Percentiles rank a stretch among this genome's conserved stretches.
These are phyloP conservation scores for Periconia digitata DNA, from an alignment of 2,329 filamentous ascomycete genomes.

Conservation along the genomic window DNA sequence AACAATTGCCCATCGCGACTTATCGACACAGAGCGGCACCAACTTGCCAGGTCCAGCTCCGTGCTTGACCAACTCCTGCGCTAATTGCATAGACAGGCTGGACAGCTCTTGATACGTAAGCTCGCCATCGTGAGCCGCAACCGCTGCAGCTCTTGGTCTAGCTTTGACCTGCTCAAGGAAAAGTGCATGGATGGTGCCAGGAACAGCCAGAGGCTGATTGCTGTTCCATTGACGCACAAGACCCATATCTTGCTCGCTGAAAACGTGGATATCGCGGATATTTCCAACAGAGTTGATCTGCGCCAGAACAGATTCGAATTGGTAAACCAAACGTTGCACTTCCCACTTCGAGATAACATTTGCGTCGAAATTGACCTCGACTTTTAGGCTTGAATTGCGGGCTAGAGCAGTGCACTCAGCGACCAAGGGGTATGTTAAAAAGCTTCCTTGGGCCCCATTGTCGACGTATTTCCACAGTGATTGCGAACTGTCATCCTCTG, in stretches of 20 bases:
- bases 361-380: constrained; percentile 30
- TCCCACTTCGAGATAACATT: constrained; percentile 31
- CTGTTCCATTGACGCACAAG: constrained; percentile 28
- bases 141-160: constrained; percentile 22
- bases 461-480: constrained; percentile 32
- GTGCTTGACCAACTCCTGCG: constrained; percentile 29
- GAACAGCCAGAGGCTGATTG: constrained; percentile 18
- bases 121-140: constrained; percentile 33
- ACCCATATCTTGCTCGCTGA: constrained; percentile 30
- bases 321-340: constrained; percentile 30
- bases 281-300: constrained; percentile 26
- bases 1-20: constrained; percentile 41
- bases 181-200: constrained; percentile 28
- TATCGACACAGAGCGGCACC: constrained; percentile 40
- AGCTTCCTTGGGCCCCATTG: constrained; percentile 29
- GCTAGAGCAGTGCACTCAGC: constrained; percentile 27
- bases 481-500: constrained; percentile 21
- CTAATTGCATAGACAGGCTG: constrained; percentile 25
- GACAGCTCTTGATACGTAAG: constrained; percentile 31
- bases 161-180: constrained; percentile 22
- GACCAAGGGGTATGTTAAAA: constrained; percentile 39
- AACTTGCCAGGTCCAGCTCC: constrained; percentile 37
- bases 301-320: constrained; percentile 29
- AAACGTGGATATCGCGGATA: constrained; percentile 24
- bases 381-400: constrained; percentile 13